Base-by-base conservation (phyloP, 257 asterid genomes). In the Solanum chiquidenum region DNA sequence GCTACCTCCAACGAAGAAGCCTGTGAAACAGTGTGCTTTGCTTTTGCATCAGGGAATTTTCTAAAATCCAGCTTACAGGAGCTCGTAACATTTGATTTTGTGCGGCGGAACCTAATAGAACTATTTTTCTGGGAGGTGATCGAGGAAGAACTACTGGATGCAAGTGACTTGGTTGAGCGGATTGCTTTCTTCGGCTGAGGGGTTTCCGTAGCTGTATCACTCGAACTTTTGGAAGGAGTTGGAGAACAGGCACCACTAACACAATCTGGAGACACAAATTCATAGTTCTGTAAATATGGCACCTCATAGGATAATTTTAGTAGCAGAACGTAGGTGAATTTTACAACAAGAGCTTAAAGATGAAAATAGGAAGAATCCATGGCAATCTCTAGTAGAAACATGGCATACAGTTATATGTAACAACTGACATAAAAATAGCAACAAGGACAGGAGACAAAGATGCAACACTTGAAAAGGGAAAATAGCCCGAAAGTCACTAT, bases 81-180 rank as follows among this genome's bases (percentile, higher is more conserved):
- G 84, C 80, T 89, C 16, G 90, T 76, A 12, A 90, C 87, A 88
- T 90, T 87, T 21, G 92, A 90, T 64, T 90, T 95, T 14, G 37
- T 89, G 82, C 88, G 80, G 62, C 88, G 93, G 34, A 49, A 86
- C 88, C 52, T 93, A 6, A 40, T 10, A 74, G 82, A 85, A 69
- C 86, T 90, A 87, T 91, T 93, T 87, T 86, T 93, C 86, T 89
- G 90, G 83, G 84, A 90, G 88, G 90, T 89, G 85, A 90, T 82
- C 1, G 96, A 86, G 74, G 64, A 86, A 14, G 74, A 91, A 60
- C 79, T 88, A 80, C 87, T 89, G 13, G 93, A 90, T 14, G 88
- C 86, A 20, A 93, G 90, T 3, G 94, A 93, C 85, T 87, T 88
- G 46, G 64, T 84, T 44, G 82, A 85, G 60, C 83, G 58, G 25